phyloP scores from a whole-genome alignment of 331 rosid species.

The Pyracantha coccinea region DNA sequence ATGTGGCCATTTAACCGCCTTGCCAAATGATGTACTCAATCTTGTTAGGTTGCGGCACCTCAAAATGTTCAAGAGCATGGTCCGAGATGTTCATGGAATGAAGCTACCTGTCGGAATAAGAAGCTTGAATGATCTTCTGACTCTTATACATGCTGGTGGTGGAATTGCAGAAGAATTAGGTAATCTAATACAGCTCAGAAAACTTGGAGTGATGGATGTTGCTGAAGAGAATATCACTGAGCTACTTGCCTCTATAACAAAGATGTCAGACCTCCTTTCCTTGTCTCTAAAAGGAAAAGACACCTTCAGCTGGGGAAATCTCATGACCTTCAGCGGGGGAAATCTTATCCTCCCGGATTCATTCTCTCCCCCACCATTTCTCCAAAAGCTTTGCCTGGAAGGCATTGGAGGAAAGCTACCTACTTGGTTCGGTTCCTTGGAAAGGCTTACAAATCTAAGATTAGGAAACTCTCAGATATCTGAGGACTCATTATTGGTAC shows the following conservation, averaged over 20 bases:
- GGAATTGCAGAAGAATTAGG: constrained; percentile 18
- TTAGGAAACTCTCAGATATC: constrained; percentile 8
- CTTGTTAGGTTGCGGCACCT: constrained; percentile 20
- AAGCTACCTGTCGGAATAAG: constrained; percentile 16
- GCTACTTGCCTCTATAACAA: constrained; percentile 13
- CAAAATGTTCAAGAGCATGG: constrained; percentile 13
- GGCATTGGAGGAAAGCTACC: constrained; percentile 9
- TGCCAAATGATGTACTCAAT: constrained; percentile 1
- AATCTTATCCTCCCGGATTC: constrained; percentile 13
- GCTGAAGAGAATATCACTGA: constrained; percentile 14
- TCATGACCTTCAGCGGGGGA: too few species aligned
- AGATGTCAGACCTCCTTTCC: constrained; percentile 9
- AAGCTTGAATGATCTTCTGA: constrained; percentile 13
- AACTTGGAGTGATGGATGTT: constrained; percentile 15
- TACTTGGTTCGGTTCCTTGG: constrained; percentile 20
- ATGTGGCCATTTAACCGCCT: constrained; percentile 6
- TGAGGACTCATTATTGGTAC: constrained; percentile 10
- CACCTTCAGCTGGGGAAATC: not conserved
- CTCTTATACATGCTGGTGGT: constrained; percentile 15
- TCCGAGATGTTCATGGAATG: not conserved
- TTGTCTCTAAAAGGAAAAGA: constrained; percentile 11
- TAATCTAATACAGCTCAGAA: constrained; percentile 13
- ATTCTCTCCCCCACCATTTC: constrained; percentile 18
- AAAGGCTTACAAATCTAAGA: constrained; percentile 13
- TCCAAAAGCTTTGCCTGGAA: constrained; percentile 10